These are phyloP conservation scores for Prunus dulcis DNA, from an alignment of 306 rosid genomes.

Conservation along the genomic window DNA sequence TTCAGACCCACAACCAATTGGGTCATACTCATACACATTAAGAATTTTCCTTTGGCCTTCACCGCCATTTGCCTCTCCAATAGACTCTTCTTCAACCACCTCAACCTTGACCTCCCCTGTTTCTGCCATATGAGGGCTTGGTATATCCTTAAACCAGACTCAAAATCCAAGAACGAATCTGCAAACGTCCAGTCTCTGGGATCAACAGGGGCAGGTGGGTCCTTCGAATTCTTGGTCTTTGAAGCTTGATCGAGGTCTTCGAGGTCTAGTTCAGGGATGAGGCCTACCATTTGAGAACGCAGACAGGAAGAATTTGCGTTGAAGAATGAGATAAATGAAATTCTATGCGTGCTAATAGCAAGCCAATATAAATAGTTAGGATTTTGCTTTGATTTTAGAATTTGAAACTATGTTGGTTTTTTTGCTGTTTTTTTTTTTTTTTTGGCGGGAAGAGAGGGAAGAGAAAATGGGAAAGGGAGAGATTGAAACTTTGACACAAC, in stretches of 20 bases:
- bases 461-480: no score
- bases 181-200: constrained; percentile 38
- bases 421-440: no score
- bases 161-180: constrained; percentile 65
- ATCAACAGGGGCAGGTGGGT: constrained; percentile 24
- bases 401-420: no score
- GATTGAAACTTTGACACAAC: no score
- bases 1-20: constrained; percentile 9
- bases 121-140: constrained; percentile 31
- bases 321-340: neutral
- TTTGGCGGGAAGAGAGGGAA: no score
- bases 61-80: neutral
- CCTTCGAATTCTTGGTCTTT: constrained; percentile 24
- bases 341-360: constrained; percentile 15
- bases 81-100: neutral
- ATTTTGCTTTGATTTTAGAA: neutral
- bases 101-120: constrained; percentile 5
- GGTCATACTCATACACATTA: constrained; percentile 17
- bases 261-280: constrained; percentile 11
- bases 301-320: neutral
- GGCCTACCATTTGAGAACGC: constrained; percentile 31
- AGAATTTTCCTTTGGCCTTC: neutral
- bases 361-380: neutral
- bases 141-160: constrained; percentile 41
- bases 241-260: constrained; percentile 29